Base-by-base conservation (phyloP, 192 early-diverging fungal species). In the Podila minutissima region DNA sequence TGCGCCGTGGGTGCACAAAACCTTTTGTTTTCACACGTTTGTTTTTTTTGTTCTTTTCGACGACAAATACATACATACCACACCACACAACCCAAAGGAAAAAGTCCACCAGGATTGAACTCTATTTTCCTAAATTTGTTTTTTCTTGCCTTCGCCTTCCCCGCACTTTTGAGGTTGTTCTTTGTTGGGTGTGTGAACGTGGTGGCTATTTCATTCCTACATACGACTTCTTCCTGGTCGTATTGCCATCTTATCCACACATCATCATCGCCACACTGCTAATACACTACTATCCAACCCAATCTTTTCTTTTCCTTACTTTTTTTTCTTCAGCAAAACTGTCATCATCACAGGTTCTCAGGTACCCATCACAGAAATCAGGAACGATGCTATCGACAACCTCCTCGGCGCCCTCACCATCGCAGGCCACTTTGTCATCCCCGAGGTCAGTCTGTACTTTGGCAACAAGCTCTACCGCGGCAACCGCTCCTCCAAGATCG, bases 271-370 rank as follows among this genome's bases (percentile, higher is more conserved):
- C 17, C 11, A 22, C 35, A 37, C 35, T 35, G 33, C 15, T 48
- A 4, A 38, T 9, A 20, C 33, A 59, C 67, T 26, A 17, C 15
- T 60, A 55, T 22, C 26, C 28, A 57, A 24, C 63, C 22, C n/a
- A 29, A 37, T n/a, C 22, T 19, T 31, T 49, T 67, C 7, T 22
- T 20, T 17, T 9, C 55, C 33, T n/a, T 10, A n/a, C n/a, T 65
- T 17, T 15, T 28, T 5, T 55, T 35, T 66, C 4, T 67, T 65
- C 50, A 90, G 90, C 29, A 99, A 99, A 79, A 94, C 97, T 20
- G 97, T 99, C 33, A 98, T 99, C 72, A 82, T 99, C 65, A 99
- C 96, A 5, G 98, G 98, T 12, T 98, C 96, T 22, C 98, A 99
- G 83, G 95, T 99, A 8, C 98, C 98, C 0, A 88, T 99, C 50